Evolutionary conservation across 495 filamentous ascomycete genomes (phyloP), one percentile per base, ranked within the genome.

Genomic region (Apodospora peruviana): DNA sequence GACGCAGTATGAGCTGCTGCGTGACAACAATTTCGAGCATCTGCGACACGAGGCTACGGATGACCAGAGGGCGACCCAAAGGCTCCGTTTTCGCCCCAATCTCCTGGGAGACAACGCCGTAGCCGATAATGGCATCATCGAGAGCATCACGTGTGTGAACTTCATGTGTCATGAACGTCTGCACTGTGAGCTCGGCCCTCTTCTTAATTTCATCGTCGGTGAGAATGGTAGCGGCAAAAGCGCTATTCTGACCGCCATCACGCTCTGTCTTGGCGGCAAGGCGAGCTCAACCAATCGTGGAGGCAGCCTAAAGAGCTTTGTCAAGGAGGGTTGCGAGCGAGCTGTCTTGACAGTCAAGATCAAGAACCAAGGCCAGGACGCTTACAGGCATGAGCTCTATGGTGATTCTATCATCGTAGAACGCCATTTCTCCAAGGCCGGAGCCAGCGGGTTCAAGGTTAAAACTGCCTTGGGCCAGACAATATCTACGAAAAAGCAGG

Each of bases 171-270:
- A 99, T 59, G 69, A 76, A 16, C 82, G 82, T 49, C 80, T 97
- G 14, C 76, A 83, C 45, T 84, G 95, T 40, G 78, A 85, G 34
- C 73, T 99, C 16, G 91, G 93, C 0, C 91, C 93, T 0, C 75
- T 96, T 4, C 93, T 97, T 55, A 99, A 97, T 64, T 99, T 97
- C 67, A 90, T 99, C 43, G 88, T 95, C 46, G 93, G 93, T 2
- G 88, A 95, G 60, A 99, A 99, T 65, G 93, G 93, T 35, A 97
- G 93, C 59, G 93, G 93, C n/a, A 99, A 99, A 71, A 96, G 91
- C 62, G 93, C 93, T 19, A 83, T 97, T 18, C 70, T 99, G n/a
- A 96, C 93, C 2, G 93, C 88, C 5, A 81, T 99, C 46, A 96
- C 90, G 0, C 74, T 99, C 24, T 97, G 94, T 58, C 75, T 99